phyloP scores from a whole-genome alignment of 2,329 filamentous ascomycete genomes.

The Escovopsis sp. region DNA sequence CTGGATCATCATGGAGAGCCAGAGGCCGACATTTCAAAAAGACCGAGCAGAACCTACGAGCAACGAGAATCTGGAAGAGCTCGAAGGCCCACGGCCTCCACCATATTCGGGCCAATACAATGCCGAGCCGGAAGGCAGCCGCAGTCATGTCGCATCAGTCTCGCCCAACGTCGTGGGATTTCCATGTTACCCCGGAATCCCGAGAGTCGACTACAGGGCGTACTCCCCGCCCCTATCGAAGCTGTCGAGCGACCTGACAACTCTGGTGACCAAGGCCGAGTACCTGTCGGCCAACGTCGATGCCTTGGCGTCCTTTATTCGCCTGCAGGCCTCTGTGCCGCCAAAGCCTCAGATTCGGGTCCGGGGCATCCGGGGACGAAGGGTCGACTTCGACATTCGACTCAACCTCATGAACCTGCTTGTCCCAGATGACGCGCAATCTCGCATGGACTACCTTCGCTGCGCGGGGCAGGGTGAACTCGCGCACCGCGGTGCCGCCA shows the following conservation, averaged over 20 bases:
- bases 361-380: conserved; percentile 27
- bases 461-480: conserved; percentile 34
- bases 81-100: no score
- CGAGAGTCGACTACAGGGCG: conserved; percentile 34
- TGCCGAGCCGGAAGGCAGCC: no score
- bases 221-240: conserved; percentile 38
- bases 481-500: conserved; percentile 32
- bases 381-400: conserved; percentile 37
- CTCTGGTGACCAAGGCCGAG: conserved; percentile 31
- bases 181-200: conserved; percentile 31
- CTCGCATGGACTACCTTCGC: conserved; percentile 38
- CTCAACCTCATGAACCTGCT: conserved; percentile 41
- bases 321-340: conserved; percentile 34
- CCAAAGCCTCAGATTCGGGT: conserved; percentile 40
- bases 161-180: conserved; percentile 9
- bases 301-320: conserved; percentile 32
- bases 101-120: no score
- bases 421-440: conserved; percentile 28
- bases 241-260: conserved; percentile 32
- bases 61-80: no score
- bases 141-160: background rate
- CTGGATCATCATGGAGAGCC: no score
- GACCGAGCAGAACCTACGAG: no score
- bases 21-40: no score
- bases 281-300: conserved; percentile 31